phyloP scores from a whole-genome alignment of 23 red algal genomes.

The Pyropia haitanensis region DNA sequence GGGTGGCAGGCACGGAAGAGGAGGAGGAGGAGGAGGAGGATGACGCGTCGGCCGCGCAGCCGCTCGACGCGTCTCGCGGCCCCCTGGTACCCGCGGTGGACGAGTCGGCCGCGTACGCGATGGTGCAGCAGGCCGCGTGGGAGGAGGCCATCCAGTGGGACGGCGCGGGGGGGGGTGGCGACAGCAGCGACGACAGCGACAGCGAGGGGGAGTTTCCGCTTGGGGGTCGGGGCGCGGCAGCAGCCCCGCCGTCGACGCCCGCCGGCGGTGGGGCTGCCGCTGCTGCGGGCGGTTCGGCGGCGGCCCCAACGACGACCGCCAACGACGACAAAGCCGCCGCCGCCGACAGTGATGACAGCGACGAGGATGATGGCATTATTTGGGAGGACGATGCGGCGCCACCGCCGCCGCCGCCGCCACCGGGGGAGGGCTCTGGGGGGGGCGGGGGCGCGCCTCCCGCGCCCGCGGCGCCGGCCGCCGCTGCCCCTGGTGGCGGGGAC shows the following conservation, averaged over 20 bases:
- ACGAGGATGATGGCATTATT: background rate
- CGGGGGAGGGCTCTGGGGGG: too few species aligned
- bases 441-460: too few species aligned
- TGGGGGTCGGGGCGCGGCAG: too few species aligned
- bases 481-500: too few species aligned
- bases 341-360: background rate
- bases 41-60: slow-evolving; percentile 1
- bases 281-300: too few species aligned
- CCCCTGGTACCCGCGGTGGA: background rate
- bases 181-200: slow-evolving; percentile 9
- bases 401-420: background rate
- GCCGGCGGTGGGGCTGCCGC: too few species aligned
- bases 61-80: background rate
- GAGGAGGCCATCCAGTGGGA: slow-evolving; percentile 73
- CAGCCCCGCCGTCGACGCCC: too few species aligned
- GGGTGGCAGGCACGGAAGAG: background rate
- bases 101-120: background rate
- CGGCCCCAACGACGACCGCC: too few species aligned
- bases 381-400: background rate
- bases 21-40: slow-evolving; percentile 1
- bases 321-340: background rate
- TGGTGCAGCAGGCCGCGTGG: slow-evolving; percentile 60
- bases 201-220: too few species aligned
- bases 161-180: slow-evolving; percentile 26
- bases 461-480: too few species aligned